Percentiles rank a stretch among this genome's conserved stretches.
Evolutionary conservation across 495 filamentous ascomycete species (phyloP).

Genomic region (Podospora anserina): DNA sequence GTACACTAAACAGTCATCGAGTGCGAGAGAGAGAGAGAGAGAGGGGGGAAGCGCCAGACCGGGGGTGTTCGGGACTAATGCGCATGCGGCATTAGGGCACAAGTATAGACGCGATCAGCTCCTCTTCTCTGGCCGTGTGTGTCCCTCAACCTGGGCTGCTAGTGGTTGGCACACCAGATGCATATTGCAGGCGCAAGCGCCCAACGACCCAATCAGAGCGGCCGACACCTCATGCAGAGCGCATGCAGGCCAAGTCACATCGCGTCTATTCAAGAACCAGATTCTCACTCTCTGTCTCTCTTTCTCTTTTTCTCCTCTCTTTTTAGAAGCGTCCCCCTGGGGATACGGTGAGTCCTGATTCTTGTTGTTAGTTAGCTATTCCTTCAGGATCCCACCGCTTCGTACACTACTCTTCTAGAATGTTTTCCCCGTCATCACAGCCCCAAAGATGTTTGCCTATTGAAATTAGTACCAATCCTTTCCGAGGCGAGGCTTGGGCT

Average conservation of each 20-base stretch:
- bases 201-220: slow-evolving; percentile 23
- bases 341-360: not conserved
- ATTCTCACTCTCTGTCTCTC: not conserved
- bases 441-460: not conserved
- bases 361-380: not conserved
- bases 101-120: slow-evolving; percentile 22
- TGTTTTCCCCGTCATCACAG: not conserved
- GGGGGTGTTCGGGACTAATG: slow-evolving; percentile 9
- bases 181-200: slow-evolving; percentile 37
- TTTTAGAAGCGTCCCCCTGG: not conserved
- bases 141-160: not conserved
- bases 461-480: slow-evolving; percentile 1
- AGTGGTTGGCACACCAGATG: slow-evolving; percentile 24
- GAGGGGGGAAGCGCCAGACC: slow-evolving; percentile 22
- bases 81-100: slow-evolving; percentile 7
- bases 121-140: slow-evolving; percentile 12
- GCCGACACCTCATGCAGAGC: slow-evolving; percentile 8
- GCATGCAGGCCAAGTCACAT: slow-evolving; percentile 33
- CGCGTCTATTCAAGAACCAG: slow-evolving; percentile 32
- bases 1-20: slow-evolving; percentile 32
- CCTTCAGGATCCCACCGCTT: not conserved
- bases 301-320: not conserved
- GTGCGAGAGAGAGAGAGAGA: not conserved
- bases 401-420: not conserved
- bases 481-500: not conserved